Percentiles rank a stretch among this genome's conserved stretches.
Evolutionary conservation across 352 stramenopile genomes (phyloP).

Genomic region (Phytopythium kandeliae): DNA sequence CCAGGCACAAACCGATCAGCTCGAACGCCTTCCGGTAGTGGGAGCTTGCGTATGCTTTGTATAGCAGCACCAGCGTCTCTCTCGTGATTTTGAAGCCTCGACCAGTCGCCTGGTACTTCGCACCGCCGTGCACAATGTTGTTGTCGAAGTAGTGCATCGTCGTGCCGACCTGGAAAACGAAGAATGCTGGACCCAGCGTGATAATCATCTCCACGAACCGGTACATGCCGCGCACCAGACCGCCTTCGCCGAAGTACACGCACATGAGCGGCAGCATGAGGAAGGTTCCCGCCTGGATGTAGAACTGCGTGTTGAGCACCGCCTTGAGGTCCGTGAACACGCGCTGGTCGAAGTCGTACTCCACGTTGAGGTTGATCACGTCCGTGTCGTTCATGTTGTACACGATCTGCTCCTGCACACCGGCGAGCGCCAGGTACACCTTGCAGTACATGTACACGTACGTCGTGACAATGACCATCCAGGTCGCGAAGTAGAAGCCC

Average conservation of each 20-base stretch:
- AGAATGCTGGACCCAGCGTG: conserved; percentile 64
- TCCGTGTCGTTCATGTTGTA: conserved; percentile 68
- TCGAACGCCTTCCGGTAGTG: conserved; percentile 98
- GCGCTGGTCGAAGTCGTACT: conserved; percentile 50
- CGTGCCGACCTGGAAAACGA: conserved; percentile 77
- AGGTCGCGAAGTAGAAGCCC: conserved; percentile 82
- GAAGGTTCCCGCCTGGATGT: conserved; percentile 78
- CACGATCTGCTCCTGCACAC: conserved; percentile 65
- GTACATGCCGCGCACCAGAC: conserved; percentile 51
- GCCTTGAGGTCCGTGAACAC: conserved; percentile 57
- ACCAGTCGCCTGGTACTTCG: conserved; percentile 97
- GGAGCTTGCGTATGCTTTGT: conserved; percentile 96
- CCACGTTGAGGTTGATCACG: conserved; percentile 58
- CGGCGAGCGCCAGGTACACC: conserved; percentile 69
- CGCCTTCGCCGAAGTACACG: conserved; percentile 79
- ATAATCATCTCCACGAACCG: conserved; percentile 78
- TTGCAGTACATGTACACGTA: conserved; percentile 88
- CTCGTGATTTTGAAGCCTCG: conserved; percentile 99
- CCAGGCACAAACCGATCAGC: conserved; percentile 76
- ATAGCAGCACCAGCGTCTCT: conserved; percentile 97
- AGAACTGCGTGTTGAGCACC: conserved; percentile 82
- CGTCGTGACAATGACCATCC: conserved; percentile 85
- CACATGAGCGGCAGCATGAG: conserved; percentile 66
- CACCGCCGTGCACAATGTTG: conserved; percentile 96
- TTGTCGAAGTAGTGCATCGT: conserved; percentile 97